Conservation (phyloP, 2,329 filamentous ascomycete genomes). For the Colletotrichum somersetense region DNA sequence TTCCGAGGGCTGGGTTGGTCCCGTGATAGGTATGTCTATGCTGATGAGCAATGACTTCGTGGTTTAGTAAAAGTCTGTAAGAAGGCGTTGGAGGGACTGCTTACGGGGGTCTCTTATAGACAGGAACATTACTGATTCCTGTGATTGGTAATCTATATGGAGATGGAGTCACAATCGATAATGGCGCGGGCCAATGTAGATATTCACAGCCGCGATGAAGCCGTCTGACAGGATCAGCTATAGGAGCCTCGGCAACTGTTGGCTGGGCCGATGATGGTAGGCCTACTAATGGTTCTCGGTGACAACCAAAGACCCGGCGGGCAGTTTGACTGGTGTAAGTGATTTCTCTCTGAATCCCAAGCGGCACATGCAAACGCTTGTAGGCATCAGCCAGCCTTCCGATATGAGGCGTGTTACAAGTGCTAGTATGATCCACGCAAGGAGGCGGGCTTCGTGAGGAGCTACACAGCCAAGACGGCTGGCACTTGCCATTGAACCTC, state of each 20-base stretch:
- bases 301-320: background rate
- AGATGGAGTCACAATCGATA: conserved; percentile 11
- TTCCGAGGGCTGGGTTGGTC: background rate
- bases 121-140: background rate
- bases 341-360: background rate
- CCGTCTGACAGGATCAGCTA: conserved; percentile 9
- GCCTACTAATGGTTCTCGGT: background rate
- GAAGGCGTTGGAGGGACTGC: background rate
- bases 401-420: conserved; percentile 1
- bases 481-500: conserved; percentile 17
- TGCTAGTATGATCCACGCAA: conserved; percentile 8
- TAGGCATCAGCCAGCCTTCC: conserved; percentile 1
- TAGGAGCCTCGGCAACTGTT: conserved; percentile 3
- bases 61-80: background rate
- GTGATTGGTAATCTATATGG: conserved; percentile 1
- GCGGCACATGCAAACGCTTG: background rate
- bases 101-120: background rate
- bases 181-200: conserved; percentile 10
- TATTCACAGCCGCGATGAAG: conserved; percentile 31
- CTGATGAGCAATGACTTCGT: background rate
- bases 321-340: background rate
- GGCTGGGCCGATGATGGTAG: background rate
- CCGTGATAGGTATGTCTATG: background rate
- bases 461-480: conserved; percentile 19
- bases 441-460: conserved; percentile 7